Percentiles rank a stretch among this genome's conserved stretches.
Conservation (phyloP, 2,329 filamentous ascomycete species). For the Aspergillus carbonarius region DNA sequence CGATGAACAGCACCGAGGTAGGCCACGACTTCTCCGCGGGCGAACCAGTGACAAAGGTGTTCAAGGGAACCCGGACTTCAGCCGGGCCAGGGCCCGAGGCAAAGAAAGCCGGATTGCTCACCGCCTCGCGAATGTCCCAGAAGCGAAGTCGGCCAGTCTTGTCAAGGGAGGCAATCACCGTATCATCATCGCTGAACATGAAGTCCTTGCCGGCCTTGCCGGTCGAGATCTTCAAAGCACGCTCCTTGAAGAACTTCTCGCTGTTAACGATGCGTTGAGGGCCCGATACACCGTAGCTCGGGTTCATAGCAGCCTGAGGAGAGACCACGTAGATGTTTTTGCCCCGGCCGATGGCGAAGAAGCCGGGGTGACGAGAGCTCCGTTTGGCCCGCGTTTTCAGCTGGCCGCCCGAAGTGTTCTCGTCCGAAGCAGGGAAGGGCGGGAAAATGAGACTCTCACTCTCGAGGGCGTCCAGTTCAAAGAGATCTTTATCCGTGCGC, state of each 20-base stretch:
- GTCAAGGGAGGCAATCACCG: conserved; percentile 89
- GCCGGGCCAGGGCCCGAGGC: conserved; percentile 52
- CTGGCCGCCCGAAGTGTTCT: conserved; percentile 86
- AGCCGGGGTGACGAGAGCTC: conserved; percentile 84
- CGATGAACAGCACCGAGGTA: conserved; percentile 91
- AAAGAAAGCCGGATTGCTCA: conserved; percentile 47
- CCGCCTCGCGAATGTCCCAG: conserved; percentile 90
- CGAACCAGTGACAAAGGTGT: conserved; percentile 82
- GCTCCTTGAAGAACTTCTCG: conserved; percentile 81
- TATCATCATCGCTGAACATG: conserved; percentile 94
- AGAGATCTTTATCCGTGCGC: conserved; percentile 73
- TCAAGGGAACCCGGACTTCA: conserved; percentile 80
- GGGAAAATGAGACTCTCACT: conserved; percentile 86
- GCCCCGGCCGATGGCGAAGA: conserved; percentile 91
- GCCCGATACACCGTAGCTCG: conserved; percentile 51
- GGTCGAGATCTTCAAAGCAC: conserved; percentile 88
- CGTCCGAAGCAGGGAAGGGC: conserved; percentile 79
- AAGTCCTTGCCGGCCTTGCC: conserved; percentile 99
- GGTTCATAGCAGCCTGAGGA: conserved; percentile 54
- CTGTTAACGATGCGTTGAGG: conserved; percentile 70
- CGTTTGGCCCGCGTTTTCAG: conserved; percentile 93
- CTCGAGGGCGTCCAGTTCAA: conserved; percentile 76
- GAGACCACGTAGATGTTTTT: conserved; percentile 92
- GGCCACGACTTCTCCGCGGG: conserved; percentile 94
- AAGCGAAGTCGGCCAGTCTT: conserved; percentile 96